Base-by-base conservation (phyloP, 192 early-diverging fungal species). In the Endogone sp. region DNA sequence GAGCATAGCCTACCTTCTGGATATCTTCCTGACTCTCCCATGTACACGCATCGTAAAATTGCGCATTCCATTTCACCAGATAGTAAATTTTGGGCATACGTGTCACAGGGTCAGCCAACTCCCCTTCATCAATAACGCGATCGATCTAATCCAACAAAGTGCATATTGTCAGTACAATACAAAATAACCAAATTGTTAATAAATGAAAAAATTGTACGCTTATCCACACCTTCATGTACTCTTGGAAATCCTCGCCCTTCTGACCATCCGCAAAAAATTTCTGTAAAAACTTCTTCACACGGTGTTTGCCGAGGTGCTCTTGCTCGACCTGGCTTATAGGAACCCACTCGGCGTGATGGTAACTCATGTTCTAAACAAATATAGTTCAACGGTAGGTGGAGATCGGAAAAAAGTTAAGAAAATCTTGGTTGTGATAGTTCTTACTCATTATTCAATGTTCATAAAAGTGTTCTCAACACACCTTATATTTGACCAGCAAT, bases 71-170 rank as follows among this genome's bases (percentile, higher is more conserved):
- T 65, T 93, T 94, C 55, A 89, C 87, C 59, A 94, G 74, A 64
- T 86, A 93, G 68, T 86, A 89, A 28, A 93, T 73, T 58, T 77
- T 79, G 16, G 71, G 56, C 37, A 85, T 82, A 22, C 84, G 84
- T 24, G 65, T 77, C 16, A 66, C 59, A 2, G 82, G 72, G 27
- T 85, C 82, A 1, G 79, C 76, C 22, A 86, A 68, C 60, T 93
- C 91, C 29, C 91, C 93, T 72, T 93, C 93, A 72, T 94, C 93
- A 68, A 94, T 86, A 25, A 94, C 78, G 21, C 93, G 87, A 66
- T 94, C 93, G 62, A 92, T 79, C 88, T 91, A 60, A 10, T 16
- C 37, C 37, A 49, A 11, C 9, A 49, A 8, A 49, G 56, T 57
- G 8, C 27, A 9, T 56, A 13, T 44, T 22, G 3, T 54, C 29